A percentile compares a stretch with the other conserved stretches of the same genome.
These are phyloP conservation scores for Fonsecaea pugnacius DNA, from an alignment of 2,329 filamentous ascomycete species.

Conservation along the genomic window DNA sequence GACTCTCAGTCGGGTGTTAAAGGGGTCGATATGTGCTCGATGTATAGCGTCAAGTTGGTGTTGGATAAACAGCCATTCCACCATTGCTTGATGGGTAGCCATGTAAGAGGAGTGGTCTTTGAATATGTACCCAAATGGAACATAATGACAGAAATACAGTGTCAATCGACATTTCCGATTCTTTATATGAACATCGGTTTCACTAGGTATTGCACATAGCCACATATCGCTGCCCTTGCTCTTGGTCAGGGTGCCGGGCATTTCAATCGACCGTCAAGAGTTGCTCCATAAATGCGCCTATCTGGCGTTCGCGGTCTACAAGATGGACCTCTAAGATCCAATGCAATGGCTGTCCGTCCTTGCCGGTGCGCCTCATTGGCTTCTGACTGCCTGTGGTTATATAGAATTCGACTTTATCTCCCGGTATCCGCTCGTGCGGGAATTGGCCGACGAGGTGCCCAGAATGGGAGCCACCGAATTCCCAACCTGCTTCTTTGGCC, in stretches of 20 bases:
- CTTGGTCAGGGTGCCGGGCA: neutral
- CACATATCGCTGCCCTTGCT: neutral
- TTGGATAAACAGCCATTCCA: too few relatives aligned
- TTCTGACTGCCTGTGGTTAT: conserved; percentile 52
- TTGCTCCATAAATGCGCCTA: conserved; percentile 52
- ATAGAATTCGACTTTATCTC: conserved; percentile 53
- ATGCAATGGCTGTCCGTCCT: conserved; percentile 51
- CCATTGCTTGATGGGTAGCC: too few relatives aligned
- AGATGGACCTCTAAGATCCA: conserved; percentile 60
- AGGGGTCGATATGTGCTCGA: too few relatives aligned
- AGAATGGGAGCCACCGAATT: conserved; percentile 52
- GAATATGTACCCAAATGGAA: too few relatives aligned
- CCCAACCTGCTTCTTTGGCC: conserved; percentile 49
- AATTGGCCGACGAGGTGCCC: conserved; percentile 59
- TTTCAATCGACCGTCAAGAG: conserved; percentile 51
- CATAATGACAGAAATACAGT: too few relatives aligned
- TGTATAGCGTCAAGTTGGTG: too few relatives aligned
- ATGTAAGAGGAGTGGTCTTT: too few relatives aligned
- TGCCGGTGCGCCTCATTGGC: conserved; percentile 47
- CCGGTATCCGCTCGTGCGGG: conserved; percentile 57
- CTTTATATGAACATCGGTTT: too few relatives aligned
- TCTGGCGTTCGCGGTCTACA: conserved; percentile 45
- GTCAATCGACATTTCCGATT: too few relatives aligned
- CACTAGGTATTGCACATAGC: too few relatives aligned
- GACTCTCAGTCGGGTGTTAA: too few relatives aligned